Conservation (phyloP, 2,329 filamentous ascomycete genomes). For the Westerdykella ornata region DNA sequence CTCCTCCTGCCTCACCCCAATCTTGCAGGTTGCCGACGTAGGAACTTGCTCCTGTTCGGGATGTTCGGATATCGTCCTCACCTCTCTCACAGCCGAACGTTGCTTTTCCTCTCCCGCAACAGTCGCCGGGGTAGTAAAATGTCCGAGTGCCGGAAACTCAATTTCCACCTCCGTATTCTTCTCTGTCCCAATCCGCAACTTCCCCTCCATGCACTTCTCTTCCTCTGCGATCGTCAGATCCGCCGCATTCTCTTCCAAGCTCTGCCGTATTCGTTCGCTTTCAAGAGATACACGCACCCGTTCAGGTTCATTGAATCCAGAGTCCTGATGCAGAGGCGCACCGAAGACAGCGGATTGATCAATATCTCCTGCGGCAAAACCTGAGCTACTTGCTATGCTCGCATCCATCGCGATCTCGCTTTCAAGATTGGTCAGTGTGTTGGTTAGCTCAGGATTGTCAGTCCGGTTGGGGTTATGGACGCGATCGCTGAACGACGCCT, state of each 20-base stretch:
- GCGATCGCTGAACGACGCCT: constrained; percentile 32
- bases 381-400: not conserved
- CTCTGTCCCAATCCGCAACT: constrained; percentile 23
- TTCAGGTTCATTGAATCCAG: constrained; percentile 27
- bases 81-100: too few relatives aligned
- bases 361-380: not conserved
- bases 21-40: not conserved
- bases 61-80: too few relatives aligned
- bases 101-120: too few relatives aligned
- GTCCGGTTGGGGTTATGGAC: constrained; percentile 24
- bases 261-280: constrained; percentile 21
- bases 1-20: not conserved
- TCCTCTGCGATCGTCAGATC: constrained; percentile 10
- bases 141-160: too few relatives aligned
- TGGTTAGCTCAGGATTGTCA: constrained; percentile 12
- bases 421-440: constrained; percentile 26
- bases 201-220: constrained; percentile 18
- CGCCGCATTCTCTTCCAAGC: constrained; percentile 20
- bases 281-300: constrained; percentile 16
- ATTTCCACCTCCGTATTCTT: constrained; percentile 10
- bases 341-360: constrained; percentile 11
- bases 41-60: too few relatives aligned
- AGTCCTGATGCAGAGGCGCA: constrained; percentile 32
- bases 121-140: too few relatives aligned
- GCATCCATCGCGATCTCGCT: constrained; percentile 25